A percentile compares a stretch with the other conserved stretches of the same genome.
Evolutionary conservation across 805 yeast genomes (phyloP).

Genomic region (Wickerhamomyces hampshirensis): DNA sequence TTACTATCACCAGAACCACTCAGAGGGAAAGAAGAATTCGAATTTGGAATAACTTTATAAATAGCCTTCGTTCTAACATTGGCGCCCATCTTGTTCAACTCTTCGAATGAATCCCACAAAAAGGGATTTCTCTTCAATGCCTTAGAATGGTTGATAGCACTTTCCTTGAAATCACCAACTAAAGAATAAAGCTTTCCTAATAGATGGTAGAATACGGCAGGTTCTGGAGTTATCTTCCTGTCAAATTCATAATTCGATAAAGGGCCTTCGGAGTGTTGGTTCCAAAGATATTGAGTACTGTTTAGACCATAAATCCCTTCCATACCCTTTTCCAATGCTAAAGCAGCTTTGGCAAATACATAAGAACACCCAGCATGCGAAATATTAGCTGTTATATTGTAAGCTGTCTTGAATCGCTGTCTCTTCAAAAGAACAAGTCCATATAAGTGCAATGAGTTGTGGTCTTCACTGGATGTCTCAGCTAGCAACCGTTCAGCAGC

Average conservation of each 20-base stretch:
- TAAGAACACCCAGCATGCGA: slow-evolving; percentile 72
- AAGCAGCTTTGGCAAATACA: slow-evolving; percentile 65
- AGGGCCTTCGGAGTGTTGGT: slow-evolving; percentile 9
- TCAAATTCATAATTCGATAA: slow-evolving; percentile 34
- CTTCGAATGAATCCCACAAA: slow-evolving; percentile 82
- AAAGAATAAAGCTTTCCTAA: slow-evolving; percentile 64
- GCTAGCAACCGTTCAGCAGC: slow-evolving; percentile 79
- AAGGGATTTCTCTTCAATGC: slow-evolving; percentile 74
- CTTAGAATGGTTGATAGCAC: slow-evolving; percentile 61
- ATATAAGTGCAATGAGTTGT: slow-evolving; percentile 63
- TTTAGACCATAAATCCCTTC: slow-evolving; percentile 59
- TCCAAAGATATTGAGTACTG: slow-evolving; percentile 34
- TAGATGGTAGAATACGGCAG: slow-evolving; percentile 62
- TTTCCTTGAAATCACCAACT: slow-evolving; percentile 56
- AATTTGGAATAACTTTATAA: slow-evolving; percentile 29
- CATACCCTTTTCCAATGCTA: slow-evolving; percentile 45
- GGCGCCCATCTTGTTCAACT: slow-evolving; percentile 68
- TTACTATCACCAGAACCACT: slow-evolving; percentile 2
- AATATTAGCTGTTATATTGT: slow-evolving; percentile 40
- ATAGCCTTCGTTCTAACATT: slow-evolving; percentile 56
- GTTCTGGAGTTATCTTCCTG: slow-evolving; percentile 47
- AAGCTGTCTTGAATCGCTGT: slow-evolving; percentile 58
- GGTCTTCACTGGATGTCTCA: slow-evolving; percentile 35
- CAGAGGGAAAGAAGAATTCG: slow-evolving; percentile 13
- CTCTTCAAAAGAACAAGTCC: slow-evolving; percentile 61